Conservation (phyloP, 331 rosid genomes). For the Saraca asoca region DNA sequence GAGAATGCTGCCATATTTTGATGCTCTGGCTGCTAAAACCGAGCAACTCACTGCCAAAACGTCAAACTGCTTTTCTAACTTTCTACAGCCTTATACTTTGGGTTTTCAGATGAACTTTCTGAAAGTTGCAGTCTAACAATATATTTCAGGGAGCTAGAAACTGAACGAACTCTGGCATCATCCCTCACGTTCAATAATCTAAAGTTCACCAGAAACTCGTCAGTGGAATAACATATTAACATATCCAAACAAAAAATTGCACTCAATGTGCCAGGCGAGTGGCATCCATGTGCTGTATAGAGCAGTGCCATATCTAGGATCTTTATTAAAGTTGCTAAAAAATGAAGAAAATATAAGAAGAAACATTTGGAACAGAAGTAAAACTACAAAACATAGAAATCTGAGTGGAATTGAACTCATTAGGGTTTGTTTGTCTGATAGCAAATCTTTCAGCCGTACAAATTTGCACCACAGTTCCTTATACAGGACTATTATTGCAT, state of each 20-base stretch:
- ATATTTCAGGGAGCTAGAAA: conserved; percentile 33
- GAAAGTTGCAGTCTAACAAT: conserved; percentile 45
- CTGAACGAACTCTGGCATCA: neutral
- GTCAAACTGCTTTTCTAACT: conserved; percentile 45
- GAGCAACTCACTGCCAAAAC: conserved; percentile 65
- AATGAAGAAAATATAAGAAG: conserved; percentile 34
- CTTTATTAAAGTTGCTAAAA: conserved; percentile 5
- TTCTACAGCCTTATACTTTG: conserved; percentile 42
- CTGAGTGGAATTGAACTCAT: conserved; percentile 41
- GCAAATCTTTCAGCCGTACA: conserved; percentile 15
- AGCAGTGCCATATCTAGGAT: conserved; percentile 24
- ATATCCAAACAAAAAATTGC: conserved; percentile 25
- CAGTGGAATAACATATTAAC: conserved; percentile 5
- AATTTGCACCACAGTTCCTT: conserved; percentile 44
- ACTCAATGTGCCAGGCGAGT: conserved; percentile 20
- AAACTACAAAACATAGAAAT: conserved; percentile 39
- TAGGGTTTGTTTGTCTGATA: conserved; percentile 31
- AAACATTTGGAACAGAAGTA: conserved; percentile 32
- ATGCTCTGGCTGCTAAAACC: conserved; percentile 54
- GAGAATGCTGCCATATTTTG: conserved; percentile 60
- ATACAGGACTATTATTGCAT: conserved; percentile 39
- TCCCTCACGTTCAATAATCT: neutral
- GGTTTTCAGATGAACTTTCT: conserved; percentile 38
- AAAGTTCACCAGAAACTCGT: conserved; percentile 1
- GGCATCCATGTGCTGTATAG: neutral